Conservation (phyloP, 208 protist genomes). For the Porcisia hertigi region DNA sequence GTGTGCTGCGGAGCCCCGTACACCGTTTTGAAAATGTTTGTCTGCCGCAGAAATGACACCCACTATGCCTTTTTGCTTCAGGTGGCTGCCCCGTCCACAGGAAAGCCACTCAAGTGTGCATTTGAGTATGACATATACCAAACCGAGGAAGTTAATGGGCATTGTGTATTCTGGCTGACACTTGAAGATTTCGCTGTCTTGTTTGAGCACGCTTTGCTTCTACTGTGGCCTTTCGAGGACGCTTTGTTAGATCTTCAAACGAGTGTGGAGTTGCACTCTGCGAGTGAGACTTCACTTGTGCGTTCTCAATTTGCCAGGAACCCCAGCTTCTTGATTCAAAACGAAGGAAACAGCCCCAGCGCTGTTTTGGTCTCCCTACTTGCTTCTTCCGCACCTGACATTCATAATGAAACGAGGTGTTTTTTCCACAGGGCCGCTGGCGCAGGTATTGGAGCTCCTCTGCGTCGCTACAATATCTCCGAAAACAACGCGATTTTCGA, state of each 20-base stretch:
- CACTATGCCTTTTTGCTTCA: constrained; percentile 33
- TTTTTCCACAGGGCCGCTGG: constrained; percentile 35
- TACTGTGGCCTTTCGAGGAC: constrained; percentile 69
- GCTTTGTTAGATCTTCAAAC: constrained; percentile 35
- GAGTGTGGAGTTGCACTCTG: constrained; percentile 26
- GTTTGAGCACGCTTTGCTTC: constrained; percentile 45
- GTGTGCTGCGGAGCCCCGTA: constrained; percentile 26
- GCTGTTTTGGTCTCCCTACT: constrained; percentile 46
- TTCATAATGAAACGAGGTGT: constrained; percentile 17
- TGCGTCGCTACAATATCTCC: constrained; percentile 50
- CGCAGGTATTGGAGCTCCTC: neutral
- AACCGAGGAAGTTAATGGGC: constrained; percentile 15
- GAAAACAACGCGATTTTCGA: constrained; percentile 46
- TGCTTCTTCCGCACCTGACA: neutral
- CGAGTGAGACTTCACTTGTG: constrained; percentile 11
- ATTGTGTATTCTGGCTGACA: constrained; percentile 60
- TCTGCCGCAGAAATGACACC: constrained; percentile 25
- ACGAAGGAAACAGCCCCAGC: constrained; percentile 23
- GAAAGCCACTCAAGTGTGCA: constrained; percentile 5
- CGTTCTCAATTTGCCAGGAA: constrained; percentile 58
- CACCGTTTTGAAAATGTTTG: constrained; percentile 22
- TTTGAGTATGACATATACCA: constrained; percentile 21
- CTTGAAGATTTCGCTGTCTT: constrained; percentile 60
- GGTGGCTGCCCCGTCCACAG: constrained; percentile 12
- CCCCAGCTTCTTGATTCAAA: constrained; percentile 57